Conservation (phyloP, 306 rosid species). For the Mucuna pruriens region DNA sequence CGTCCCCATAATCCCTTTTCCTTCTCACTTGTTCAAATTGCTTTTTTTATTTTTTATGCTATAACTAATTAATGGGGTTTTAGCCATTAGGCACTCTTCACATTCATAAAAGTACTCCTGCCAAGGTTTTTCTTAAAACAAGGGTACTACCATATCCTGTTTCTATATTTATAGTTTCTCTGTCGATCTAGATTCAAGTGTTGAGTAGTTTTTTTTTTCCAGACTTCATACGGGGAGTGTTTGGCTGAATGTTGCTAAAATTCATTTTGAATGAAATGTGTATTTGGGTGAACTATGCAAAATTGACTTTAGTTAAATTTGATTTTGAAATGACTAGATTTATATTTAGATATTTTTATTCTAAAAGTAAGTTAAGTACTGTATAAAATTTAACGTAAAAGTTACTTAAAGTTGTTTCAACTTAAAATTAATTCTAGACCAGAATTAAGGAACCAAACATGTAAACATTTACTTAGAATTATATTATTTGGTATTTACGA, state of each 20-base stretch:
- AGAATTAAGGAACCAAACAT: not conserved
- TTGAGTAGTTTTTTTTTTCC: not conserved
- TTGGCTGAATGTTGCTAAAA: not conserved
- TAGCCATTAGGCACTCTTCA: too few relatives aligned
- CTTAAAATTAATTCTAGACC: not conserved
- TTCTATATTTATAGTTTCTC: not conserved
- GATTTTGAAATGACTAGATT: not conserved
- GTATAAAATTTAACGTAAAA: too few relatives aligned
- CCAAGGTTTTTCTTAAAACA: not conserved
- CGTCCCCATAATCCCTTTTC: not conserved
- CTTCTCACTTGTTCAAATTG: not conserved
- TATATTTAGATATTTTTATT: not conserved
- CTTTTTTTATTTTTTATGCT: not conserved
- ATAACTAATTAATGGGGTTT: not conserved
- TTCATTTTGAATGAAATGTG: not conserved
- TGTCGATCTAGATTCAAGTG: not conserved
- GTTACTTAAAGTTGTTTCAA: not conserved
- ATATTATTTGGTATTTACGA: too few relatives aligned
- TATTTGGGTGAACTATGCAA: not conserved
- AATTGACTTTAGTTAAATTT: not conserved
- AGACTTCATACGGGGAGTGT: not conserved
- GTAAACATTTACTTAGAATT: not conserved
- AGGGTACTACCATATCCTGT: not conserved
- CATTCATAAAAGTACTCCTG: not conserved
- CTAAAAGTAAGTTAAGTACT: not conserved